Percentiles rank a stretch among this genome's conserved stretches.
phyloP scores from a whole-genome alignment of 2,329 filamentous ascomycete species.

The Fusarium sp. region DNA sequence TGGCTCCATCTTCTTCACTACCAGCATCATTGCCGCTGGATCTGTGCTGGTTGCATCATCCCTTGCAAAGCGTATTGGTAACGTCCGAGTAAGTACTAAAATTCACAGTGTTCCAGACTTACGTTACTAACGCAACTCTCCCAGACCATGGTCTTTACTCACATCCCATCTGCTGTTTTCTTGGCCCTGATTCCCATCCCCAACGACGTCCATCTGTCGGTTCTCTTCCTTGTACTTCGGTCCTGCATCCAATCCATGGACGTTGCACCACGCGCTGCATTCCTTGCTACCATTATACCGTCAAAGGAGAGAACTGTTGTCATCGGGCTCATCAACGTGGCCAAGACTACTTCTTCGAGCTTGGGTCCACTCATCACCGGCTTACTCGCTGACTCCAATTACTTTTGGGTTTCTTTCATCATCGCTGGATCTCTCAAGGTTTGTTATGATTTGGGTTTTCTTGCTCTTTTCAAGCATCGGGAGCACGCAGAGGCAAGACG shows the following conservation, averaged over 20 bases:
- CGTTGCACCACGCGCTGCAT: conserved; percentile 75
- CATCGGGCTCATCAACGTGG: conserved; percentile 77
- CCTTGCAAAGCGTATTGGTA: conserved; percentile 67
- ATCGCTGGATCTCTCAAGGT: conserved; percentile 73
- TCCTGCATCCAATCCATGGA: conserved; percentile 77
- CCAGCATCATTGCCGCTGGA: conserved; percentile 63
- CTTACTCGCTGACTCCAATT: conserved; percentile 65
- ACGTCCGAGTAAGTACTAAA: conserved; percentile 69
- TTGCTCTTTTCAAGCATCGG: conserved; percentile 53
- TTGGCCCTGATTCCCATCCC: conserved; percentile 73
- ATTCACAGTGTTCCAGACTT: background rate
- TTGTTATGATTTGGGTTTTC: conserved; percentile 69
- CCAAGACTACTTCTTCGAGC: conserved; percentile 74
- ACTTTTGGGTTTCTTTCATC: conserved; percentile 74
- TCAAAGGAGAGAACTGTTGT: conserved; percentile 76
- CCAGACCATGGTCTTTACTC: conserved; percentile 80
- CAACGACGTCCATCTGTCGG: conserved; percentile 63
- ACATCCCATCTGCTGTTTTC: conserved; percentile 76
- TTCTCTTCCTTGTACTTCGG: conserved; percentile 72
- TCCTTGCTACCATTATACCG: conserved; percentile 74
- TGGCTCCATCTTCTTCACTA: conserved; percentile 67
- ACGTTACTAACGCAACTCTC: background rate
- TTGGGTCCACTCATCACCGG: conserved; percentile 74
- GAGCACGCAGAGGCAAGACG: conserved; percentile 26
- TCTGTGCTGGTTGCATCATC: conserved; percentile 67